phyloP scores from a whole-genome alignment of 2,329 filamentous ascomycete genomes.

The Aspergillus cejpii region DNA sequence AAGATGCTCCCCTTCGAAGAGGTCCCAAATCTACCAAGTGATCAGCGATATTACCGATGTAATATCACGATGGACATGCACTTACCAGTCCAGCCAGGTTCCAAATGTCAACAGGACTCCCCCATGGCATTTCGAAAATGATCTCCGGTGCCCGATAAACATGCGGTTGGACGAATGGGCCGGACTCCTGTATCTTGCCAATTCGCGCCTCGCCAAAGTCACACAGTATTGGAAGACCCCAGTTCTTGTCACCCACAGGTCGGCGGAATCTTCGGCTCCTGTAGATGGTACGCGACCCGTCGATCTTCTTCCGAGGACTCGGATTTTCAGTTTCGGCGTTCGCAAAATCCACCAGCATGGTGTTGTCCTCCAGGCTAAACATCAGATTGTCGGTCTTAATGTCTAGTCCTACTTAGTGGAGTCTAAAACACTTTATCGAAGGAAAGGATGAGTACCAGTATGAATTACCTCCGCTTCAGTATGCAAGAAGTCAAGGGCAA shows the following conservation, averaged over 20 bases:
- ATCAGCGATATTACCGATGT: constrained; percentile 7
- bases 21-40: constrained; percentile 41
- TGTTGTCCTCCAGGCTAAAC: constrained; percentile 26
- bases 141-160: constrained; percentile 37
- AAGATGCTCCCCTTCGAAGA: constrained; percentile 43
- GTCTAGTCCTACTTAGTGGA: constrained; percentile 20
- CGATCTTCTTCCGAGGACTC: constrained; percentile 24
- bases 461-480: constrained; percentile 28
- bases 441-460: constrained; percentile 22
- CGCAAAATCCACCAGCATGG: constrained; percentile 26
- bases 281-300: constrained; percentile 26
- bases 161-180: constrained; percentile 42
- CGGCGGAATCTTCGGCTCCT: constrained; percentile 21
- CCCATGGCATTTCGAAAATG: constrained; percentile 43
- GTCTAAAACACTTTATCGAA: neutral
- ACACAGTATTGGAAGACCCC: constrained; percentile 28
- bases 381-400: constrained; percentile 41
- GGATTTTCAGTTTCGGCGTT: constrained; percentile 23
- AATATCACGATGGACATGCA: constrained; percentile 4
- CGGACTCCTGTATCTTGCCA: constrained; percentile 26
- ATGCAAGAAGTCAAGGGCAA: constrained; percentile 35
- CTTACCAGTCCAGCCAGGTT: constrained; percentile 46
- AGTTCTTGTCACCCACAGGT: constrained; percentile 12
- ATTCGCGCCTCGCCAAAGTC: constrained; percentile 34
- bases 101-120: constrained; percentile 46